phyloP scores from a whole-genome alignment of 208 protist genomes.

The Acanthamoeba royreba region DNA sequence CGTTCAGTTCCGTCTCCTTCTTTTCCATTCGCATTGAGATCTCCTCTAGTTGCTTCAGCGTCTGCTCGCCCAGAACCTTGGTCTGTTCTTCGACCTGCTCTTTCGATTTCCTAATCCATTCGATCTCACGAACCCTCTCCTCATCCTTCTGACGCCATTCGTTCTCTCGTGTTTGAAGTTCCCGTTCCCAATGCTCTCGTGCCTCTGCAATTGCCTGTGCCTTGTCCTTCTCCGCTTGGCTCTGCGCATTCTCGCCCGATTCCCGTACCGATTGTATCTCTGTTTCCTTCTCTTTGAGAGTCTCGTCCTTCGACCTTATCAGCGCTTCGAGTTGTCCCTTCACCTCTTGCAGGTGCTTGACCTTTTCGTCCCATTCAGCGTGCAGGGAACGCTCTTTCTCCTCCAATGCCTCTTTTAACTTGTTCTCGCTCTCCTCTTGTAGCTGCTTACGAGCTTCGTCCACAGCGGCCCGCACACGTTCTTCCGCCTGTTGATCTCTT shows the following conservation, averaged over 20 bases:
- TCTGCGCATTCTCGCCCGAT: not conserved
- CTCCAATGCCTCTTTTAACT: not conserved
- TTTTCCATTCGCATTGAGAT: not conserved
- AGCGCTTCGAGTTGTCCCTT: not conserved
- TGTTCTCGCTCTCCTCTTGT: not conserved
- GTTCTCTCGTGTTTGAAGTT: not conserved
- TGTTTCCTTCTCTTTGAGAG: not conserved
- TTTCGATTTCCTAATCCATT: not conserved
- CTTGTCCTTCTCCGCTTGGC: not conserved
- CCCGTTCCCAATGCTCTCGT: not conserved
- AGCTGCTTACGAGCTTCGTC: not conserved
- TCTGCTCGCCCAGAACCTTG: conserved; percentile 24
- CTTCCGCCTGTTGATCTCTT: not conserved
- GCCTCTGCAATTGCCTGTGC: not conserved
- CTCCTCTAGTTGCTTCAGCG: conserved; percentile 23
- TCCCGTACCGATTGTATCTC: not conserved
- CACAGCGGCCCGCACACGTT: not conserved
- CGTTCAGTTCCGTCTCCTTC: not conserved
- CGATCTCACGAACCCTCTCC: not conserved
- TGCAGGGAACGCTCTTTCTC: not conserved
- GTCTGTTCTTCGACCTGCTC: conserved; percentile 19
- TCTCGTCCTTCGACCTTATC: not conserved
- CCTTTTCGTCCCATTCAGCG: too few relatives aligned
- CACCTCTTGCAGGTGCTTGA: too few relatives aligned
- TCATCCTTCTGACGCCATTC: not conserved